Percentiles rank a stretch among this genome's conserved stretches.
phyloP scores from a whole-genome alignment of 2,329 filamentous ascomycete genomes.

The Aspergillus pseudoviridinutans region DNA sequence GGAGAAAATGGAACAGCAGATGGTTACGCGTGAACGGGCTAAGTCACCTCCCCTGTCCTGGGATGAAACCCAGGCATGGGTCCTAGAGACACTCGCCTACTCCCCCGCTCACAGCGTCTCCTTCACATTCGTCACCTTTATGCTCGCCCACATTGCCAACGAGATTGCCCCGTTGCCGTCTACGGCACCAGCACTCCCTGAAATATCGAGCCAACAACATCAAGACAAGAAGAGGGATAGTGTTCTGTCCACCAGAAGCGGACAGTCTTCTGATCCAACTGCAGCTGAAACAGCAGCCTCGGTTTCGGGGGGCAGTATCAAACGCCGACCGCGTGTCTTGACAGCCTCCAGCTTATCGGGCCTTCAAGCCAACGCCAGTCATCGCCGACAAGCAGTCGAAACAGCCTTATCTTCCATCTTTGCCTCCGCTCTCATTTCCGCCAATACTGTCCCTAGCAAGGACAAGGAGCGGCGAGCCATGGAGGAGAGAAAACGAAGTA shows the following conservation, averaged over 20 bases:
- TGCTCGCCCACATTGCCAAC: slow-evolving; percentile 59
- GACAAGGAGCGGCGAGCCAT: slow-evolving; percentile 58
- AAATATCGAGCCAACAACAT: slow-evolving; percentile 1
- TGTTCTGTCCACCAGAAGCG: slow-evolving; percentile 3
- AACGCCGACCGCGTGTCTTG: slow-evolving; percentile 23
- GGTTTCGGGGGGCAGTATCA: slow-evolving; percentile 27
- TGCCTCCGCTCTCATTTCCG: slow-evolving; percentile 59
- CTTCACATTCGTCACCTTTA: slow-evolving; percentile 81
- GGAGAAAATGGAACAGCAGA: slow-evolving; percentile 61
- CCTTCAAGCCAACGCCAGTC: slow-evolving; percentile 37
- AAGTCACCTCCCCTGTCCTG: slow-evolving; percentile 45
- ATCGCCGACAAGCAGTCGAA: slow-evolving; percentile 58
- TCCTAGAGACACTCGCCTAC: slow-evolving; percentile 70
- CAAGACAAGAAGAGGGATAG: slow-evolving; percentile 1
- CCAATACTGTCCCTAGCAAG: slow-evolving; percentile 35
- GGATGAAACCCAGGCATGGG: slow-evolving; percentile 56
- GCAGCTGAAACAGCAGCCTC: slow-evolving; percentile 25
- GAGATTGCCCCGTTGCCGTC: slow-evolving; percentile 48
- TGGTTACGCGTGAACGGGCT: slow-evolving; percentile 48
- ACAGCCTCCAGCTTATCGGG: slow-evolving; percentile 24
- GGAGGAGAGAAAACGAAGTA: slow-evolving; percentile 61
- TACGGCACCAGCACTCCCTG: slow-evolving; percentile 7
- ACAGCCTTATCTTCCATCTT: slow-evolving; percentile 63
- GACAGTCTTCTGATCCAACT: slow-evolving; percentile 11
- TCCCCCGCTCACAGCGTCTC: slow-evolving; percentile 79